phyloP scores from a whole-genome alignment of 2,329 filamentous ascomycete species.

The Botryosphaeria dothidea region DNA sequence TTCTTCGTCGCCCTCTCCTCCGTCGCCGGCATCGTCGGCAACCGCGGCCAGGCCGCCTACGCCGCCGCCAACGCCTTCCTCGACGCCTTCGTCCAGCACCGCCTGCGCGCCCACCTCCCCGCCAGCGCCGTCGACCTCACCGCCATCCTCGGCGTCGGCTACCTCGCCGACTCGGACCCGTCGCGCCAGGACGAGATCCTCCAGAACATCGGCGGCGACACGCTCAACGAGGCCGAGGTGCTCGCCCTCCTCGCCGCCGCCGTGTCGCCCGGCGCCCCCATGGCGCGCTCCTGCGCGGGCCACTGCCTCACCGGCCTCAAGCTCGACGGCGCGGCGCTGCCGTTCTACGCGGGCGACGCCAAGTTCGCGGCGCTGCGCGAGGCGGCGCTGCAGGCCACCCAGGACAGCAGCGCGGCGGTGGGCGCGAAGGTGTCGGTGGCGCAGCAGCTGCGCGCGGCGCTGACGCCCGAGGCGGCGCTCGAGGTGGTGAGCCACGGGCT shows the following conservation, averaged over 20 bases:
- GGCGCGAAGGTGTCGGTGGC: background rate
- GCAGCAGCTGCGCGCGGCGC: background rate
- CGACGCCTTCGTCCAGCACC: slow-evolving; percentile 29
- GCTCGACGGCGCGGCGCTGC: background rate
- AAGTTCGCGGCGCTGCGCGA: background rate
- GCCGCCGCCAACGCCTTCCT: slow-evolving; percentile 34
- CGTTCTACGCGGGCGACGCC: slow-evolving; percentile 11
- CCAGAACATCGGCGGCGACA: slow-evolving; percentile 17
- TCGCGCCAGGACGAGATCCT: slow-evolving; percentile 3
- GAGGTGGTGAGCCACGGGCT: background rate
- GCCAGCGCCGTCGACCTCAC: slow-evolving; percentile 24
- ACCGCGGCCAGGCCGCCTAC: slow-evolving; percentile 33
- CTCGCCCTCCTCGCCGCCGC: slow-evolving; percentile 16
- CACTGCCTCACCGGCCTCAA: slow-evolving; percentile 16
- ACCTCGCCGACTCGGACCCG: slow-evolving; percentile 13
- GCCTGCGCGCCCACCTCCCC: slow-evolving; percentile 22
- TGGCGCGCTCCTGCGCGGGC: background rate
- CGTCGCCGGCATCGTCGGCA: slow-evolving; percentile 22
- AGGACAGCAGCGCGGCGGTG: background rate
- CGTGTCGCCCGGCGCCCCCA: background rate
- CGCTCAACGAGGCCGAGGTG: slow-evolving; percentile 13
- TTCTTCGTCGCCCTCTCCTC: slow-evolving; percentile 25
- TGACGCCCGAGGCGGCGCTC: background rate
- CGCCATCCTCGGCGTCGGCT: slow-evolving; percentile 30
- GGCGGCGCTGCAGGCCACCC: background rate